Percentiles rank a stretch among this genome's conserved stretches.
Conservation (phyloP, 352 stramenopile genomes). For the Blastocystis sp. region DNA sequence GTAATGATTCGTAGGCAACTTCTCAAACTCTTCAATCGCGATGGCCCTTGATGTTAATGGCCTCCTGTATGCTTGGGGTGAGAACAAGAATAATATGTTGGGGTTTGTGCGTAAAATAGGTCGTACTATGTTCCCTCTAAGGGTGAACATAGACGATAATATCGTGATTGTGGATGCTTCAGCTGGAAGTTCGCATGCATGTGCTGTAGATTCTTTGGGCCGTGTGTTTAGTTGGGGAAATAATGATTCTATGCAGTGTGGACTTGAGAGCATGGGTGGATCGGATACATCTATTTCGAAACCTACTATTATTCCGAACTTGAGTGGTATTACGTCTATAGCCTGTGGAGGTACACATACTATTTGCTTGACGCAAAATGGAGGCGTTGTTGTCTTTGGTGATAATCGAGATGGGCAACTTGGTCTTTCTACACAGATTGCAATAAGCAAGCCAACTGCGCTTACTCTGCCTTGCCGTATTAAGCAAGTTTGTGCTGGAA, state of each 20-base stretch:
- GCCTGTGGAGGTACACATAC: neutral
- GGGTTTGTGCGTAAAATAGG: neutral
- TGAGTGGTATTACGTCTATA: neutral
- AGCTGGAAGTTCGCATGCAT: neutral
- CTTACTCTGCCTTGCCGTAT: neutral
- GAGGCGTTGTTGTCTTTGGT: neutral
- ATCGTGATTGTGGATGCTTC: neutral
- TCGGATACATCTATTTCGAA: neutral
- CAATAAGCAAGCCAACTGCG: neutral
- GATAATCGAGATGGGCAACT: neutral
- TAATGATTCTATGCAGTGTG: neutral
- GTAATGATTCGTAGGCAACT: neutral
- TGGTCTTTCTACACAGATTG: neutral
- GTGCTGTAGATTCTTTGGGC: neutral
- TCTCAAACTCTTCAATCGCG: neutral
- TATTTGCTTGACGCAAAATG: neutral
- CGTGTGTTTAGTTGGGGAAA: constrained; percentile 2
- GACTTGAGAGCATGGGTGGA: neutral
- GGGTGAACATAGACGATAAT: too few relatives aligned
- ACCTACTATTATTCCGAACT: neutral
- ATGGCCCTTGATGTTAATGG: neutral
- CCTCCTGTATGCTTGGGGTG: neutral
- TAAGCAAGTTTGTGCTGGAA: neutral
- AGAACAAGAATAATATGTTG: neutral
- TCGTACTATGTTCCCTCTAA: too few relatives aligned